Base-by-base conservation (phyloP, 2,329 filamentous ascomycete species). In the Hymenoscyphus repandus region DNA sequence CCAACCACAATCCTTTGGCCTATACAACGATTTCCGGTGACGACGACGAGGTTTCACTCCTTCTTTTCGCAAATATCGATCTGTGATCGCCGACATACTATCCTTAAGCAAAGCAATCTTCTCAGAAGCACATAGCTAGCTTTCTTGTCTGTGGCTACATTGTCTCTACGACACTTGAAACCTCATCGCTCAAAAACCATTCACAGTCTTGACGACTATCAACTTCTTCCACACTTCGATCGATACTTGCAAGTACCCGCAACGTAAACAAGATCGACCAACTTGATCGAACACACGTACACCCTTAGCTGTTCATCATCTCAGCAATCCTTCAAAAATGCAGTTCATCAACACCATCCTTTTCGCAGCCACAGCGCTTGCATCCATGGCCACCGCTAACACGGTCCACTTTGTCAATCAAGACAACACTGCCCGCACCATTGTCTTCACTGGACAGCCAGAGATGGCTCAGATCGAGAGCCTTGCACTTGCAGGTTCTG, bases 371-470 rank as follows among this genome's bases (percentile, higher is more conserved):
- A 63, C 62, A 47, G 65, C 70, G 54, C 71, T 74, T 57, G 72
- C 72, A 52, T 66, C 71, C 54, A 58, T 72, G 45, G 72, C 66
- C 60, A 64, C 64, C 49, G 77, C 75, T 52, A 76, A 74, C 67
- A 68, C 68, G 33, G 68, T 85, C 61, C 79, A 76, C 58, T 83
- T 85, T 70, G 61, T 75, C 67, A 82, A 78, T 59, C 75, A 81
- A 45, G 82, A 85, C 64, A 60, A 66, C 52, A 69, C 67, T 32
- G 64, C 67, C 52, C 64, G 65, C 39, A 65, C 63, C 52, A 57
- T 68, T 37, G 27, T 55, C 58, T 67, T 67, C 62, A 64, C 64
- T 20, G 32, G 57, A 12, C 55, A 58, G 36, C 39, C 41, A 1
- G 63, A 62, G 18, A 44, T 51, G 11, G 51, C 52, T 1, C 10